Evolutionary conservation across 352 stramenopile genomes (phyloP), one percentile per base, ranked within the genome.

Genomic region (Phytophthora cactorum): DNA sequence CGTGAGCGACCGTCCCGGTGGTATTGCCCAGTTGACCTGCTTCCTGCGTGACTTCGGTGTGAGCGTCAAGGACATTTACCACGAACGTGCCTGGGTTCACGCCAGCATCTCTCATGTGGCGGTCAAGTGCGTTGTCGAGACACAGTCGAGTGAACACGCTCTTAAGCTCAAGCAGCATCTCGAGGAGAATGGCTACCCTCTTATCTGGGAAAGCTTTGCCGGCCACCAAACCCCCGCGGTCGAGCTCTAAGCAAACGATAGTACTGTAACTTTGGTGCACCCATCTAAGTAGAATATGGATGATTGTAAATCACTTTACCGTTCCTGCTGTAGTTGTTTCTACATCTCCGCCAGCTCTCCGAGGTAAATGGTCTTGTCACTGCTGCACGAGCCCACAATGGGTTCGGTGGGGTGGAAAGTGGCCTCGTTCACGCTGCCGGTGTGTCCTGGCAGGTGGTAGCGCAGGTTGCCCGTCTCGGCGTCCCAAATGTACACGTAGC

Each of bases 11-110:
- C 88, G 97, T 52, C 96, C 95, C 0, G 95, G 94, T 15, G 97
- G 97, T 52, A 99, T 99, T 55, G 89, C 91, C 28, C 79, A 91
- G 60, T 79, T 99, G 3, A 96, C 96, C 9, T 91, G 84, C 49
- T 75, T 98, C 52, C 75, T 99, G 28, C 86, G 80, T 66, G 87
- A 98, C 64, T 86, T 79, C 29, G 86, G 86, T 50, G 88, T 97
- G 47, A 97, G 84, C 56, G 96, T 99, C 43, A 99, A 99, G 76
- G 97, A 99, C 73, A 98, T 99, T 59, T 98, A 98, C 78, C 97
- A 99, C 78, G 95, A 99, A 74, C 92, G 97, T 32, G 94, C 95
- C 17, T 99, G 97, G 90, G 89, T 99, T 34, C 92, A 98, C 74
- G 87, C 91, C 27, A 97, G 89, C 51, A 97, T 99, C 28, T 97